Base-by-base conservation (phyloP, 768 basidiomycete species). In the Phanerochaete carnosa region DNA sequence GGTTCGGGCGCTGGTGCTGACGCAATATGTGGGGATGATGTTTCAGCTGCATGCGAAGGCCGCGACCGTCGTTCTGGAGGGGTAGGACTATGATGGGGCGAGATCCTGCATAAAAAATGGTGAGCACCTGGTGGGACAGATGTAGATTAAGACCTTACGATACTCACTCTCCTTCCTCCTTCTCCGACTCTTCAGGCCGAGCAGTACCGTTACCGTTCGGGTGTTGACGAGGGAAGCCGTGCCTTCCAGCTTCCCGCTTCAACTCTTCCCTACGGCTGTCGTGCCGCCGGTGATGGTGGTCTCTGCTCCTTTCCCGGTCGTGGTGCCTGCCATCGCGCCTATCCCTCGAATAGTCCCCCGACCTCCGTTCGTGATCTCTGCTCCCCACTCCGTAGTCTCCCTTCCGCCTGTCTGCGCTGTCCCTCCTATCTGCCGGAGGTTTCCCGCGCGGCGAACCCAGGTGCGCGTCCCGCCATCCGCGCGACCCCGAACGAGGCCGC, bases 151-250 rank as follows among this genome's bases (percentile, higher is more conserved):
- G 56, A 56, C 57, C 63, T 70, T 66, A 73, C 72, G 72, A 79
- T 67, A 94, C 94, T 90, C 76, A 95, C 93, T 96, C 94, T 80
- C 91, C 94, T 81, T 95, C 94, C 77, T 94, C 91, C 71, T 75
- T 88, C 65, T 92, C 91, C 13, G 84, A 83, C 55, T 82, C 82
- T 13, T 72, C 65, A 51, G 61, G 70, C 4, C 62, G 51, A 22
- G 59, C 45, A 32, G 23, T 43, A n/a, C 60, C 62, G 47, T 60
- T 60, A 4, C 29, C 49, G 16, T 55, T 39, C 3, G 62, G 66
- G n/a, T 65, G 62, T n/a, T 47, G 59, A 12, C 11, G 55, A 23
- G 47, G 60, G 37, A 50, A 39, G 30, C 30, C 22, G 28, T 55
- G 54, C n/a, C 61, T 30, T 43, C 64, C 29, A 37, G 37, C 45